Evolutionary conservation across 768 basidiomycete genomes (phyloP).

Genomic region (Rhizopogon vulgaris): DNA sequence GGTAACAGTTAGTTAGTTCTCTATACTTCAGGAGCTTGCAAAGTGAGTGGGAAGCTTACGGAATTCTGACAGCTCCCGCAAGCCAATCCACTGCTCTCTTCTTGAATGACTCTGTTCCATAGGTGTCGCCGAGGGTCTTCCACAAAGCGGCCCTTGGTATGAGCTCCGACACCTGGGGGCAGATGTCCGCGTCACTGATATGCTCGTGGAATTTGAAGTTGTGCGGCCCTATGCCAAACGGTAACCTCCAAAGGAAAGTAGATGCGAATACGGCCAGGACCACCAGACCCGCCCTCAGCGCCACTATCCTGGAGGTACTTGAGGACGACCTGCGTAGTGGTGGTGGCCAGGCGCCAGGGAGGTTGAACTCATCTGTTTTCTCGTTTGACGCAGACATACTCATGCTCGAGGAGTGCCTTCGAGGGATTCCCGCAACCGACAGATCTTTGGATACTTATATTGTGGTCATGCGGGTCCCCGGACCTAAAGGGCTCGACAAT

Average conservation of each 20-base stretch:
- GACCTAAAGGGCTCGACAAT: not conserved
- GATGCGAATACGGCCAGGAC: conserved; percentile 12
- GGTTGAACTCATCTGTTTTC: conserved; percentile 4
- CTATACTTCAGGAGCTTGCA: not conserved
- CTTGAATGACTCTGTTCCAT: conserved; percentile 31
- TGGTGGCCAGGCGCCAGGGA: conserved; percentile 10
- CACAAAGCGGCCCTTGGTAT: conserved; percentile 29
- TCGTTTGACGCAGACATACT: conserved; percentile 10
- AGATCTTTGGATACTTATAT: not conserved
- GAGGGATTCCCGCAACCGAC: not conserved
- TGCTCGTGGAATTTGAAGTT: not conserved
- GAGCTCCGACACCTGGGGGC: conserved; percentile 30
- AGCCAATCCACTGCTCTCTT: conserved; percentile 30
- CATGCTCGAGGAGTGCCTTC: not conserved
- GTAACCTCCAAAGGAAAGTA: conserved; percentile 8
- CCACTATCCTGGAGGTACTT: conserved; percentile 1
- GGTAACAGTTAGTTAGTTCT: conserved; percentile 4
- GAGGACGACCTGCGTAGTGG: conserved; percentile 4
- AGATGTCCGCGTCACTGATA: conserved; percentile 12
- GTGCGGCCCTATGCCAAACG: not conserved
- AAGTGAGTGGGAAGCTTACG: conserved; percentile 22
- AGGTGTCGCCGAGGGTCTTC: conserved; percentile 22
- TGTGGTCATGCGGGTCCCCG: too few relatives aligned
- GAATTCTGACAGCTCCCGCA: conserved; percentile 34
- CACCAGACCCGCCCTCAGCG: conserved; percentile 6